Conservation (phyloP, 805 yeast genomes). For the Torulaspora quercuum region DNA sequence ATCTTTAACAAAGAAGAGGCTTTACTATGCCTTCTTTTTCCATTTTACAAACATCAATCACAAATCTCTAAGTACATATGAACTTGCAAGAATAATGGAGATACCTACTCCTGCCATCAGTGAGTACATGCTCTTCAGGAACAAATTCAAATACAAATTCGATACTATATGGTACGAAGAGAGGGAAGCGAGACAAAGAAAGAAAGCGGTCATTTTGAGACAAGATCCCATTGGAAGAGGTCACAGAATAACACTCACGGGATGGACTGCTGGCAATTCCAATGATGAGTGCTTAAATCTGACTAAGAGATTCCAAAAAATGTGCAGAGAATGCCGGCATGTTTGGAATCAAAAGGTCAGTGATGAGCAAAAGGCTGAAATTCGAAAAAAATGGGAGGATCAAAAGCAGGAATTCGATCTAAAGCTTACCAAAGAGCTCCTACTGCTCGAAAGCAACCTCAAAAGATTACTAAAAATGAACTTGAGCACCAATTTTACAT, state of each 20-base stretch:
- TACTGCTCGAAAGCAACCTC: slow-evolving; percentile 15
- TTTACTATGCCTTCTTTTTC: slow-evolving; percentile 27
- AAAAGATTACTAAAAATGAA: slow-evolving; percentile 7
- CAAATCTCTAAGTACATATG: slow-evolving; percentile 17
- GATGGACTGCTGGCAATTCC: background rate
- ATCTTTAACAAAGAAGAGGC: slow-evolving; percentile 21
- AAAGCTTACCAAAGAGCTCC: slow-evolving; percentile 15
- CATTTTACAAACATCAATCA: slow-evolving; percentile 19
- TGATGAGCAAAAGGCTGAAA: slow-evolving; percentile 17
- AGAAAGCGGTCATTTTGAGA: slow-evolving; percentile 1
- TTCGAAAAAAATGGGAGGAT: slow-evolving; percentile 17
- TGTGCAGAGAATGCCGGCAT: slow-evolving; percentile 29
- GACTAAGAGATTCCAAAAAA: slow-evolving; percentile 21
- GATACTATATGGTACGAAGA: slow-evolving; percentile 21
- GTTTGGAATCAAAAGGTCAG: slow-evolving; percentile 25
- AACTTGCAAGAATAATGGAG: slow-evolving; percentile 26
- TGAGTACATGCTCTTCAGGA: slow-evolving; percentile 28
- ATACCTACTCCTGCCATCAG: slow-evolving; percentile 26
- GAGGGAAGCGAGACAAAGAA: slow-evolving; percentile 6
- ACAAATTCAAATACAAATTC: slow-evolving; percentile 22
- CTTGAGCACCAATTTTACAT: slow-evolving; percentile 3
- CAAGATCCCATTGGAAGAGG: slow-evolving; percentile 2
- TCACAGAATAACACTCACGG: slow-evolving; percentile 3
- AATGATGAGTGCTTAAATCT: slow-evolving; percentile 9
- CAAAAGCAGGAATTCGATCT: slow-evolving; percentile 16